phyloP scores from a whole-genome alignment of 2,329 filamentous ascomycete genomes.

The Neofusicoccum kwambonambiense region DNA sequence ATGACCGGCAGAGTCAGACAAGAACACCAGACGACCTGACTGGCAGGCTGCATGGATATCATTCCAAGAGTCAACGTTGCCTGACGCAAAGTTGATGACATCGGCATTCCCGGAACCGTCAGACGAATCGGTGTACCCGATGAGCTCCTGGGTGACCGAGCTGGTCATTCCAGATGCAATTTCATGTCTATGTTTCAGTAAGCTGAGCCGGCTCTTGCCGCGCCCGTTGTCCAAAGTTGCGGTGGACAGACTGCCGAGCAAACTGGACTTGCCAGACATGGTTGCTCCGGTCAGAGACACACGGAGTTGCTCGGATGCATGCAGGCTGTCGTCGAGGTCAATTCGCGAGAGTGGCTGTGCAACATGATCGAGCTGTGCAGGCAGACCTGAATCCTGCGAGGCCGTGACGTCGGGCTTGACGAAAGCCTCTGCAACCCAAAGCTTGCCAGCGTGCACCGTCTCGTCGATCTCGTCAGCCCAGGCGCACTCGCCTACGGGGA shows the following conservation, averaged over 20 bases:
- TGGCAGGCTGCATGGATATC: conserved; percentile 83
- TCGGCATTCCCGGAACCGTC: conserved; percentile 24
- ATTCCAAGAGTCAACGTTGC: conserved; percentile 87
- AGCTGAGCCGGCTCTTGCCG: conserved; percentile 81
- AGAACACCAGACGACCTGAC: conserved; percentile 74
- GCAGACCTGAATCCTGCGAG: conserved; percentile 13
- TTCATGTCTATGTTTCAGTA: conserved; percentile 91
- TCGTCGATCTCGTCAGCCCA: conserved; percentile 54
- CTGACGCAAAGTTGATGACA: conserved; percentile 71
- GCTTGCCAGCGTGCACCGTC: conserved; percentile 37
- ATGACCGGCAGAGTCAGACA: conserved; percentile 90
- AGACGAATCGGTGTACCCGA: conserved; percentile 64
- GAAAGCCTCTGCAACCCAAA: conserved; percentile 88
- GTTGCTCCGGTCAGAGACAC: conserved; percentile 87
- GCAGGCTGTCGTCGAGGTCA: conserved; percentile 18
- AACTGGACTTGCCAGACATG: conserved; percentile 86
- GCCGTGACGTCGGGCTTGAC: conserved; percentile 69
- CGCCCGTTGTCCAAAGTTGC: conserved; percentile 88
- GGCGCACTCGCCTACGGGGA: conserved; percentile 82
- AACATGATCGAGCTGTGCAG: neutral
- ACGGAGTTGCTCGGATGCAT: conserved; percentile 64
- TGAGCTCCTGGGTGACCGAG: conserved; percentile 88
- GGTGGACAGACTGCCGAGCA: conserved; percentile 84
- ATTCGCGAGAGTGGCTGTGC: conserved; percentile 11
- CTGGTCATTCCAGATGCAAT: conserved; percentile 89